Base-by-base conservation (phyloP, 2,329 filamentous ascomycete genomes). In the Pseudocercospora eumusae region DNA sequence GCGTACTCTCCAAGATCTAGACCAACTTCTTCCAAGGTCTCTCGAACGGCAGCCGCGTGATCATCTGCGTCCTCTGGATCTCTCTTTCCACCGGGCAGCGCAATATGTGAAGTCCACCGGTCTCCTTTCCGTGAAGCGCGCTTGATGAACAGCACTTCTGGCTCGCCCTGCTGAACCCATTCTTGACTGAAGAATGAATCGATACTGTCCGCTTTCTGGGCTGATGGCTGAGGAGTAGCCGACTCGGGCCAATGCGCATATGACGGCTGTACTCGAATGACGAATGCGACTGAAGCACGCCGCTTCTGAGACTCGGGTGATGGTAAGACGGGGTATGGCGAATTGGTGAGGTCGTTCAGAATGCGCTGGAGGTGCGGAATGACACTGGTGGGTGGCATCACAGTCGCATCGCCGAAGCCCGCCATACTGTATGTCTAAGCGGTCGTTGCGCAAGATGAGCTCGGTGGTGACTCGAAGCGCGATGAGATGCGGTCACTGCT, bases 61-160 rank as follows among this genome's bases (percentile, higher is more conserved):
- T 90, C 88, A 64, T 86, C 81, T 52, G 76, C 81, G 75, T 90
- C 88, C 63, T 84, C 83, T 0, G 85, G 83, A 66, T 90, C 88
- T 65, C 86, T 77, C 70, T 87, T 87, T 1, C 88, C 88, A 21
- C 88, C 88, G 0, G 88, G 88, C 3, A 90, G 75, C 0, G 88
- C 88, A 60, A 89, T 83, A 77, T 90, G 88, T 2, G 84, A 83
- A 1, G 86, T 88, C 88, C 88, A 90, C 61, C 86, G 79, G 73
- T 90, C 88, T 7, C 87, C 86, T 59, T 82, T 79, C 40, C 88
- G 79, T 3, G 86, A 82, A 2, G 88, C 84, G 50, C 88, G 79
- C 71, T 90, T 90, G 73, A 90, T 90, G 73, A 90, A 89, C 3
- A 90, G 79, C n/a, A 87, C 78, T 73, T 90, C 88, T 0, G 87